Evolutionary conservation across 2,329 filamentous ascomycete genomes (phyloP), one percentile per base, ranked within the genome.

Genomic region (Fonsecaea erecta): DNA sequence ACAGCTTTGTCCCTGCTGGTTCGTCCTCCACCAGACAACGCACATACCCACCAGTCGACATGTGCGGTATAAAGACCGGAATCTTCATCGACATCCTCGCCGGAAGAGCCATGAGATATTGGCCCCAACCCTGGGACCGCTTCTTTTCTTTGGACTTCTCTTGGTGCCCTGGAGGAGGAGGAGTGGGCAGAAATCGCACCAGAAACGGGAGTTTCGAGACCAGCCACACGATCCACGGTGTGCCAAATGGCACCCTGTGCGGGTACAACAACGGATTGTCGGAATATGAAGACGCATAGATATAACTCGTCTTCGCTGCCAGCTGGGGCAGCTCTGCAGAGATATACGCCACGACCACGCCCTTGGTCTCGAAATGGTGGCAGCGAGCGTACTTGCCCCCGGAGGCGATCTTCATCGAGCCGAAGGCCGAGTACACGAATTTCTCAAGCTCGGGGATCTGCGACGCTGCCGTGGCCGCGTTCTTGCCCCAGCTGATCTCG

Each of bases 1-100:
- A 37, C 34, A 63, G 61, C 28, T 35, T 63, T 12, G 54, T 63
- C 1, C 61, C 54, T 11, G 61, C 43, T 21, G 54, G 46, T 34
- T 63, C 61, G 24, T 63, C 61, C 46, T 63, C 61, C 4, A 63
- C 61, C 18, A 63, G 54, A 35, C 61, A 63, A n/a, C 61, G 61
- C 1, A 59, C 54, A 43, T 63, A 63, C 11, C 32, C 46, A 30
- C 61, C 61, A 24, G 61, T 63, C 3, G 61, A 59, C 7, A 63
- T 26, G 24, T 63, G 18, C 11, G 61, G 61, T 30, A 63, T 63
- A 54, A 63, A 63, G 4, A 58, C 37, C 21, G 61, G 61, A 18
- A 63, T 16, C 24, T 52, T 57, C 24, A 28, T 59, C 21, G 43
- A 59, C n/a, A 59, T 40, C 8, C 51, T 58, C 1, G 46, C 61